phyloP scores from a whole-genome alignment of 345 rosid species.

The Eutrema heterophyllum region DNA sequence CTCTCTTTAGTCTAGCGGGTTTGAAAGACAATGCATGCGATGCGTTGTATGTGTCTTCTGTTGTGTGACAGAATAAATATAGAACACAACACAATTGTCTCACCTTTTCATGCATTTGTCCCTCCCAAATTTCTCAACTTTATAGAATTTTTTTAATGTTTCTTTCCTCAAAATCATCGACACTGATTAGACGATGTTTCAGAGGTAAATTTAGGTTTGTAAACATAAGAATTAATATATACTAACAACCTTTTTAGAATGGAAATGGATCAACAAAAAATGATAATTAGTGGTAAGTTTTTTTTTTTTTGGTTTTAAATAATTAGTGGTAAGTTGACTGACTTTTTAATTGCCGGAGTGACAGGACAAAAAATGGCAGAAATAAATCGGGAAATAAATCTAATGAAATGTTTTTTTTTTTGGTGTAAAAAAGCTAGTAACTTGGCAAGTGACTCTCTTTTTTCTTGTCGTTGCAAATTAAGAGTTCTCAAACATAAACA shows the following conservation, averaged over 20 bases:
- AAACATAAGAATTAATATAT: not conserved
- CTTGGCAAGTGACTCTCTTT: too few relatives aligned
- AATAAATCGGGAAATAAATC: not conserved
- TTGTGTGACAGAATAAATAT: not conserved
- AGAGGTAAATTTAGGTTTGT: not conserved
- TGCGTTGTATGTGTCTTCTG: not conserved
- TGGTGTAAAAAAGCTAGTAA: not conserved
- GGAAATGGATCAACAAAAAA: not conserved
- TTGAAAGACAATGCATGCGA: not conserved
- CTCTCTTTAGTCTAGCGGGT: not conserved
- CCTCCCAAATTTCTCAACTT: not conserved
- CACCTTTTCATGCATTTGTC: slow-evolving; percentile 11
- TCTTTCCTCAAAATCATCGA: slow-evolving; percentile 20
- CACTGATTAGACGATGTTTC: not conserved
- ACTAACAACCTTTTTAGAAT: not conserved
- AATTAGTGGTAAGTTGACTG: not conserved
- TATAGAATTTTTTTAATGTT: not conserved
- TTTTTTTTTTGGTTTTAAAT: too few relatives aligned
- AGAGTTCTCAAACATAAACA: not conserved
- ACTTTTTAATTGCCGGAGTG: not conserved
- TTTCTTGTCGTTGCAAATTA: not conserved
- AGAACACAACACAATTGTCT: slow-evolving; percentile 17
- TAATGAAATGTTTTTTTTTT: not conserved
- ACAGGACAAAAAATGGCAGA: not conserved
- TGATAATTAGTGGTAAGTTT: not conserved